These are phyloP conservation scores for Entoloma clypeatum DNA, from an alignment of 1,284 basidiomycete species.

Conservation along the genomic window DNA sequence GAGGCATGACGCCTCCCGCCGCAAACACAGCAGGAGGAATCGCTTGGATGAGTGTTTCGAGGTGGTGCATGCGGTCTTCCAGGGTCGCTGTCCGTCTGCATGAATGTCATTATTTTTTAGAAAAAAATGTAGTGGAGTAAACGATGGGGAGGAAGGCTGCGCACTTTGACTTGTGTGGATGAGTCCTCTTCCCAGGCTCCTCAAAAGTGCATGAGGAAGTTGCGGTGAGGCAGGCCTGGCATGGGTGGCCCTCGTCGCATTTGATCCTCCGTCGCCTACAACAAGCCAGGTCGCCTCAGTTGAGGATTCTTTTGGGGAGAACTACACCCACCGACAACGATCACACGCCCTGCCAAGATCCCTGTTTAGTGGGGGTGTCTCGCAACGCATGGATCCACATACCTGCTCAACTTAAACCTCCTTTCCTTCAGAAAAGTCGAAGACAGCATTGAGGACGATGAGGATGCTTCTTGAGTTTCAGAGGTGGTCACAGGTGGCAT, in stretches of 20 bases:
- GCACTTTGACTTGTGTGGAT: constrained; percentile 81
- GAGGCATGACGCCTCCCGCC: constrained; percentile 40
- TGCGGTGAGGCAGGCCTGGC: constrained; percentile 75
- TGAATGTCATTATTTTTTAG: constrained; percentile 18
- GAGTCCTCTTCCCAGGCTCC: constrained; percentile 76
- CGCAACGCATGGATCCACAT: constrained; percentile 21
- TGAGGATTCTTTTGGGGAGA: constrained; percentile 2
- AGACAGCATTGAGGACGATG: constrained; percentile 32
- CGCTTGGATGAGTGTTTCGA: constrained; percentile 76
- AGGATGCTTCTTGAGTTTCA: constrained; percentile 39
- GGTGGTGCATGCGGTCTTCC: constrained; percentile 80
- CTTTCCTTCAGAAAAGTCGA: constrained; percentile 66
- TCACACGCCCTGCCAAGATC: constrained; percentile 64
- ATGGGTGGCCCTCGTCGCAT: constrained; percentile 81
- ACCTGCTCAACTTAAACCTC: constrained; percentile 82
- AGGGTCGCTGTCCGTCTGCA: constrained; percentile 69
- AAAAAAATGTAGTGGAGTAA: background rate
- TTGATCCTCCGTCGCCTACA: constrained; percentile 71
- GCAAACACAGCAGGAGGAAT: constrained; percentile 77
- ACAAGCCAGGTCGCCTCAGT: background rate
- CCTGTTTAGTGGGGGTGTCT: constrained; percentile 13
- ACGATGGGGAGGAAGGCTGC: constrained; percentile 22
- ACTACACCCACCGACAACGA: constrained; percentile 68
- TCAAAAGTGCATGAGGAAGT: constrained; percentile 79
- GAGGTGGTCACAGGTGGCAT: constrained; percentile 47